phyloP scores from a whole-genome alignment of 2,329 filamentous ascomycete genomes.

The Verticillium nonalfalfae region DNA sequence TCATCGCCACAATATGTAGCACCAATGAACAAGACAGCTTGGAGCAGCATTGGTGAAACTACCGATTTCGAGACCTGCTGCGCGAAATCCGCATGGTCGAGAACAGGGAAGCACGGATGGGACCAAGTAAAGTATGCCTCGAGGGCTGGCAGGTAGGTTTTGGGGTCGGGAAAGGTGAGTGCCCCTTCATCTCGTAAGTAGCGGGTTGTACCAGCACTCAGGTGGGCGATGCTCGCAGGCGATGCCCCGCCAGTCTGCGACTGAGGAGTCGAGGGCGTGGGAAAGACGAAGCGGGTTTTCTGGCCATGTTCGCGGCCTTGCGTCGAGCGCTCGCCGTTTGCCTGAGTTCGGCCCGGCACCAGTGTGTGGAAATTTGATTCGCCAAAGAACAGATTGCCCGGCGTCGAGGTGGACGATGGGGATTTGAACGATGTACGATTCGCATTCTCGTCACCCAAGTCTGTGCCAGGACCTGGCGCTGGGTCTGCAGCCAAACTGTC shows the following conservation, averaged over 20 bases:
- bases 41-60: slow-evolving; percentile 42
- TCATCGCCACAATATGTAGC: slow-evolving; percentile 44
- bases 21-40: slow-evolving; percentile 48
- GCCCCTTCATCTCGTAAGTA: slow-evolving; percentile 15
- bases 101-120: slow-evolving; percentile 48
- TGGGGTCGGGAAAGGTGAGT: slow-evolving; percentile 12
- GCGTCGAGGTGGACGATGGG: slow-evolving; percentile 7
- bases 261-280: slow-evolving; percentile 7
- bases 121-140: slow-evolving; percentile 50
- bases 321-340: not conserved
- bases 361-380: slow-evolving; percentile 32
- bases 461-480: not conserved
- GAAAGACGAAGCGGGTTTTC: slow-evolving; percentile 12
- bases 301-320: not conserved
- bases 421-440: slow-evolving; percentile 2
- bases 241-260: slow-evolving; percentile 4
- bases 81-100: slow-evolving; percentile 39
- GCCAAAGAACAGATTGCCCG: slow-evolving; percentile 26
- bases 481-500: not conserved
- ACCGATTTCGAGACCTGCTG: slow-evolving; percentile 28
- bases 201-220: slow-evolving; percentile 12
- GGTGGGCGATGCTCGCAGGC: slow-evolving; percentile 4
- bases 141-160: slow-evolving; percentile 19
- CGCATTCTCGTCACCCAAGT: not conserved
- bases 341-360: slow-evolving; percentile 8